phyloP scores from a whole-genome alignment of 805 yeast species.

The Sugiyamaella marilandica region DNA sequence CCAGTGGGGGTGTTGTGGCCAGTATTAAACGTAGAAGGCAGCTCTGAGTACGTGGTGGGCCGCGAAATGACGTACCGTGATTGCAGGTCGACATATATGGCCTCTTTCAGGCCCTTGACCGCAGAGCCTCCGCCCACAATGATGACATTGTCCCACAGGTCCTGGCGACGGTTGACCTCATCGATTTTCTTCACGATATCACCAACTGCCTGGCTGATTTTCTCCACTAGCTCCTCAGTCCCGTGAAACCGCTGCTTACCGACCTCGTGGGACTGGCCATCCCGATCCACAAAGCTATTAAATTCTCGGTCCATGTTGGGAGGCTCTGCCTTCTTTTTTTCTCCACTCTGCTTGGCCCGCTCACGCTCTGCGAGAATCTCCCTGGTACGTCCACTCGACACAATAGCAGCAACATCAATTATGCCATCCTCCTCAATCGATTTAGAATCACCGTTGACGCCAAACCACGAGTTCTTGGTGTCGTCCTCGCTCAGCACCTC shows the following conservation, averaged over 20 bases:
- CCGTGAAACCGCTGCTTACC: constrained; percentile 92
- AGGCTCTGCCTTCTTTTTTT: constrained; percentile 32
- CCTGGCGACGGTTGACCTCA: constrained; percentile 69
- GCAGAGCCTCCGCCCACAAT: constrained; percentile 73
- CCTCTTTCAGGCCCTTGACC: constrained; percentile 73
- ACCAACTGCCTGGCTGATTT: constrained; percentile 52
- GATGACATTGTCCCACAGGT: constrained; percentile 77
- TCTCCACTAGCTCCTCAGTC: constrained; percentile 51
- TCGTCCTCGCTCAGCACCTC: constrained; percentile 70
- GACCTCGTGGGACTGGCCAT: constrained; percentile 54
- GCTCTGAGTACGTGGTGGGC: constrained; percentile 34
- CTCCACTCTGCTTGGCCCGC: constrained; percentile 38
- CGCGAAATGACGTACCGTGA: constrained; percentile 48
- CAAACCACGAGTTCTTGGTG: constrained; percentile 57
- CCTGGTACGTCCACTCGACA: constrained; percentile 68
- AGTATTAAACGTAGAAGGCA: constrained; percentile 34
- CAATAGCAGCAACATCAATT: constrained; percentile 84
- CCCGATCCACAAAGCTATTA: constrained; percentile 63
- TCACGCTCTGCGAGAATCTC: constrained; percentile 66
- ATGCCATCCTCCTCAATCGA: constrained; percentile 58
- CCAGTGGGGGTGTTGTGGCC: constrained; percentile 31
- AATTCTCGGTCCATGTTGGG: constrained; percentile 64
- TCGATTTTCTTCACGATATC: constrained; percentile 51
- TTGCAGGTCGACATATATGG: constrained; percentile 54
- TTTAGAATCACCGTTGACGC: constrained; percentile 39